Evolutionary conservation across 257 asterid genomes (phyloP).

Genomic region (Lycium ferocissimum): DNA sequence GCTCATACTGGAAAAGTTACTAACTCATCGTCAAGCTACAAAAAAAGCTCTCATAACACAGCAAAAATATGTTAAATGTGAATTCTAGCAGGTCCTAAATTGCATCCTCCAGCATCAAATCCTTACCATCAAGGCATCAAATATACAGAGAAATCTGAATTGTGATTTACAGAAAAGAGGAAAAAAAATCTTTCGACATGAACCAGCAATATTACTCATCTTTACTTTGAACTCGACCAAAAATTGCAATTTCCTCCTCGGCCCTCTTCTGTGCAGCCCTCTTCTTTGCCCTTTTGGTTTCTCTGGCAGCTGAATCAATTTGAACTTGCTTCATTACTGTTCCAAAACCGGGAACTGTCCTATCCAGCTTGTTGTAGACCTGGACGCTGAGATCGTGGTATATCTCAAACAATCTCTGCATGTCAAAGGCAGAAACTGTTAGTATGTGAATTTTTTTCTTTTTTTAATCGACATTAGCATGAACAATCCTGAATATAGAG

Average conservation of each 20-base stretch:
- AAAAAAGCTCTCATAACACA: not conserved
- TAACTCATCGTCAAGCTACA: not conserved
- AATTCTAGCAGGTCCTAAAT: constrained; percentile 11
- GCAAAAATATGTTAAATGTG: not conserved
- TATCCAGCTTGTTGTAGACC: constrained; percentile 49
- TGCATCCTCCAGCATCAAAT: not conserved
- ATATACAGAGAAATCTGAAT: not conserved
- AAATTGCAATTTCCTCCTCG: constrained; percentile 41
- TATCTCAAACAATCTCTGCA: constrained; percentile 56
- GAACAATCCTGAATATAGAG: not conserved
- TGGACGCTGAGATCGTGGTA: constrained; percentile 54
- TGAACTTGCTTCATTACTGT: constrained; percentile 56
- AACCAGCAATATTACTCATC: not conserved
- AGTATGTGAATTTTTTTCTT: not conserved
- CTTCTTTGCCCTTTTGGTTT: constrained; percentile 40
- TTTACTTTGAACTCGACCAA: constrained; percentile 32
- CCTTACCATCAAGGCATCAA: not conserved
- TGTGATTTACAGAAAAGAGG: not conserved
- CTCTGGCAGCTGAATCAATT: constrained; percentile 45
- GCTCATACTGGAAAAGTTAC: not conserved
- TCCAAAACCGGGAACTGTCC: constrained; percentile 69
- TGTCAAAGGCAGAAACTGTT: constrained; percentile 21
- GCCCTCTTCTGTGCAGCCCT: constrained; percentile 55
- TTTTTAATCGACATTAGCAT: not conserved
- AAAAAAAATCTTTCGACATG: not conserved